Evolutionary conservation across 306 rosid species (phyloP).

Genomic region (Adenanthera pavonina): DNA sequence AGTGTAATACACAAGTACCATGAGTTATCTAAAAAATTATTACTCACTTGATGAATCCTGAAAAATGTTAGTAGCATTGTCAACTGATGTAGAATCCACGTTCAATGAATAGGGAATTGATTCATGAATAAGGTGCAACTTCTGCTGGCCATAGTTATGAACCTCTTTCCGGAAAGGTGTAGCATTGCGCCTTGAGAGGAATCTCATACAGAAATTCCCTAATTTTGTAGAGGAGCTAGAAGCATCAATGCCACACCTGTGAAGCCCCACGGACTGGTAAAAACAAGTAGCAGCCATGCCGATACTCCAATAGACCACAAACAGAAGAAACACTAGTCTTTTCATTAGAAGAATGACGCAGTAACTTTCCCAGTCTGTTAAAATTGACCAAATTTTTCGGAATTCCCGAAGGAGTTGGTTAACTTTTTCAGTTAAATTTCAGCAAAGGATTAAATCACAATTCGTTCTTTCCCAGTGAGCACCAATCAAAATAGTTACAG

Average conservation of each 20-base stretch:
- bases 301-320: conserved; percentile 23
- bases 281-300: conserved; percentile 50
- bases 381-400: neutral
- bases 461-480: neutral
- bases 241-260: conserved; percentile 25
- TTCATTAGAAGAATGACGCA: neutral
- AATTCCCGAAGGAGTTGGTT: neutral
- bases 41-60: conserved; percentile 39
- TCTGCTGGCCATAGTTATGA: conserved; percentile 25
- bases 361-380: neutral
- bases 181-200: conserved; percentile 40
- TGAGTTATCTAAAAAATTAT: neutral
- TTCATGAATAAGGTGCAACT: conserved; percentile 18
- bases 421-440: neutral
- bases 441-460: neutral
- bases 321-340: neutral
- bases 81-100: conserved; percentile 36
- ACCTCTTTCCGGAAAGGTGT: conserved; percentile 21
- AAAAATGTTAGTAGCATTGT: conserved; percentile 22
- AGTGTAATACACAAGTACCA: neutral
- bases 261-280: conserved; percentile 43
- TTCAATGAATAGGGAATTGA: conserved; percentile 39
- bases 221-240: conserved; percentile 32
- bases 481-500: neutral
- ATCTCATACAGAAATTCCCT: conserved; percentile 32